Evolutionary conservation across 768 basidiomycete genomes (phyloP), one percentile per base, ranked within the genome.

Genomic region (Nevesoporus exiguus): DNA sequence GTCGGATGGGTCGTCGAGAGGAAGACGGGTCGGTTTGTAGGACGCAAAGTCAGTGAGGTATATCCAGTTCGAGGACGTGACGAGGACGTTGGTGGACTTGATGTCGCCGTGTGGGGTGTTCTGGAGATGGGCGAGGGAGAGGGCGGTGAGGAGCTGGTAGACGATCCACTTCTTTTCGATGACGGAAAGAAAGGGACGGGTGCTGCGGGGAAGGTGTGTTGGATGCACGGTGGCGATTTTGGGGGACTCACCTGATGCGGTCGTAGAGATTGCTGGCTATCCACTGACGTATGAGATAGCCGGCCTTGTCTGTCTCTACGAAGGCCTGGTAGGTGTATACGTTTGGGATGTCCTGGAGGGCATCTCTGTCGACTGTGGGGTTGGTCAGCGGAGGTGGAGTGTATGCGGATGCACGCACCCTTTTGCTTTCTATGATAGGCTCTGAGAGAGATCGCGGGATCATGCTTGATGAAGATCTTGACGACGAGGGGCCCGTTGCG

Each of bases 161-260:
- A 89, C 86, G 54, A 98, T 93, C 97, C 96, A 99, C 67, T 92
- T 93, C 80, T 98, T 98, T 76, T 99, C 97, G 22, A 98, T 80
- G 56, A 78, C 70, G 57, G 84, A 88, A 37, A 99, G 77, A 73
- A 98, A 99, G 4, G 97, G 97, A 33, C 96, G 90, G 3, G 95
- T 98, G 66, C 97, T 99, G 62, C 1, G 10, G 7, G 7, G 42
- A 36, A 3, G 43, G 41, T 41, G 42, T 9, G 52, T 33, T 47
- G 50, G 48, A 31, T 46, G 27, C 25, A 27, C 24, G 8, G n/a
- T 6, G 10, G 22, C 1, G 24, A 8, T 5, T 4, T 43, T 8
- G 7, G 41, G 19, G 46, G n/a, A 47, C 84, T 51, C 56, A 93
- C 95, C 95, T 98, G 65, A 99, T 98, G 51, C 96, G 84, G 69